Conservation (phyloP, 805 yeast species). For the Kurtzmaniella fragi region DNA sequence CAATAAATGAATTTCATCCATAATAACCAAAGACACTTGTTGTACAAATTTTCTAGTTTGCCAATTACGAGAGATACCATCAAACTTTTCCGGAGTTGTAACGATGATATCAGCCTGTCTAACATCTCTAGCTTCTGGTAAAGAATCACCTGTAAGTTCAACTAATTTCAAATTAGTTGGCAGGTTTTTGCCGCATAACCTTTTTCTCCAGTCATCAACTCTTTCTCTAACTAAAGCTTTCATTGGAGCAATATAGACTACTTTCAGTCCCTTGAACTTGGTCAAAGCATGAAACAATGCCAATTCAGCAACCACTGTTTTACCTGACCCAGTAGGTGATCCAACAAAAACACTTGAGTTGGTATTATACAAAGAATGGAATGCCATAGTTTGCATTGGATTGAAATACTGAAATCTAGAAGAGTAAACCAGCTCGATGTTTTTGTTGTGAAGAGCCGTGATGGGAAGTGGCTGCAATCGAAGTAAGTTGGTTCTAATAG, state of each 20-base stretch:
- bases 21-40: slow-evolving; percentile 66
- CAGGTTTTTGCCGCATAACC: slow-evolving; percentile 37
- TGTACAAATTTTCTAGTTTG: slow-evolving; percentile 73
- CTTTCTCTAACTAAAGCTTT: slow-evolving; percentile 80
- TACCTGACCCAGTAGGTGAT: slow-evolving; percentile 98
- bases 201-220: slow-evolving; percentile 70
- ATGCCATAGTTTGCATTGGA: slow-evolving; percentile 98
- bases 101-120: slow-evolving; percentile 68
- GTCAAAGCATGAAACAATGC: slow-evolving; percentile 96
- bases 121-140: slow-evolving; percentile 65
- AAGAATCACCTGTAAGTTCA: slow-evolving; percentile 78
- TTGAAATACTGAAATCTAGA: slow-evolving; percentile 78
- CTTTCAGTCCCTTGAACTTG: slow-evolving; percentile 72
- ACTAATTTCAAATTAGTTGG: slow-evolving; percentile 50
- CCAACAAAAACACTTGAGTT: slow-evolving; percentile 85
- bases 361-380: slow-evolving; percentile 80
- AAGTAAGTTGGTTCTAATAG: slow-evolving; percentile 75
- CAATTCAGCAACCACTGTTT: slow-evolving; percentile 92
- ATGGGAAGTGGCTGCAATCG: slow-evolving; percentile 83
- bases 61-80: slow-evolving; percentile 86
- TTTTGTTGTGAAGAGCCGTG: slow-evolving; percentile 65
- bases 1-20: slow-evolving; percentile 81
- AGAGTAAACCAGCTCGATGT: slow-evolving; percentile 64
- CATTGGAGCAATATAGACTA: slow-evolving; percentile 87
- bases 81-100: slow-evolving; percentile 84